Percentiles rank a stretch among this genome's conserved stretches.
phyloP scores from a whole-genome alignment of 345 rosid species.

The Nephelium lappaceum region DNA sequence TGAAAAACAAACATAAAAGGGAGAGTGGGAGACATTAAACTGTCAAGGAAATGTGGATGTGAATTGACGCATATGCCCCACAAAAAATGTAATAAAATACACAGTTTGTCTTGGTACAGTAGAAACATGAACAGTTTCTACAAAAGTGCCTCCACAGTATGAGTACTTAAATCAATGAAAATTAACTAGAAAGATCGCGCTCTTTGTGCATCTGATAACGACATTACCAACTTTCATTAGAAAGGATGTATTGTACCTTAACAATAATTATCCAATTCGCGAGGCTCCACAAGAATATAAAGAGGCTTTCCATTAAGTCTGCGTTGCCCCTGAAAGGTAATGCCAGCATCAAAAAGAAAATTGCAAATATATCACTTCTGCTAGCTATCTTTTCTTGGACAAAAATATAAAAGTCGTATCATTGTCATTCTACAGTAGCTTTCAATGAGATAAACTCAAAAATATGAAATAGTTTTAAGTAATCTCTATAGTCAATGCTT shows the following conservation, averaged over 20 bases:
- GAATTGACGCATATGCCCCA: not conserved
- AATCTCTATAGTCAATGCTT: not conserved
- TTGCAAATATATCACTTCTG: not conserved
- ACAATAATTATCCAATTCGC: constrained; percentile 41
- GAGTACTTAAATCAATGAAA: not conserved
- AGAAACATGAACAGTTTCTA: not conserved
- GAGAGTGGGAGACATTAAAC: not conserved
- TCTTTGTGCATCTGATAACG: not conserved
- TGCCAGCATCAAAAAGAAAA: not conserved
- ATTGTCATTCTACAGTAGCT: not conserved
- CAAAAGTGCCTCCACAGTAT: not conserved
- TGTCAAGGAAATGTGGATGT: not conserved
- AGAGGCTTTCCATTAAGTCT: constrained; percentile 74
- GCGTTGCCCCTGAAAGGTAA: constrained; percentile 56
- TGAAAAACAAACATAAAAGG: not conserved
- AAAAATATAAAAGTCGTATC: not conserved
- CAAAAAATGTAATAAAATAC: not conserved
- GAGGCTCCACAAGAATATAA: constrained; percentile 85
- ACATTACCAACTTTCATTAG: not conserved
- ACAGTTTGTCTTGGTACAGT: not conserved
- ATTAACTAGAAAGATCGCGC: not conserved
- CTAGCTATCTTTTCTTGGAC: not conserved
- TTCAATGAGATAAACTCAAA: not conserved
- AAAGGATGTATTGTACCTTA: constrained; percentile 17
- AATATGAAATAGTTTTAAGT: not conserved